Conservation (phyloP, 2,329 filamentous ascomycete species). For the Fonsecaea pugnacius region DNA sequence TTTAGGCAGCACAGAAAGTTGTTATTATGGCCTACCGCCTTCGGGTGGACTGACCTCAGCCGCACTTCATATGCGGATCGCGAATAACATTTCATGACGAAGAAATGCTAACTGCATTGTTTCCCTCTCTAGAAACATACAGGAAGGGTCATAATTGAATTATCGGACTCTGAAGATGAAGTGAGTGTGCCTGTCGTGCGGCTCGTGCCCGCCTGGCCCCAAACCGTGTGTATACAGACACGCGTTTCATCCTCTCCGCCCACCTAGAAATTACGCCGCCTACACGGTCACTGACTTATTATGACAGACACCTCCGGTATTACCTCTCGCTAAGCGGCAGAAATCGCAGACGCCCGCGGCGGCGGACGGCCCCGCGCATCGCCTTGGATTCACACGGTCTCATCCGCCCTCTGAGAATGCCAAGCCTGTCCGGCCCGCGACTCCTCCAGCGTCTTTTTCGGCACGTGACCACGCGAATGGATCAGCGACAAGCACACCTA, state of each 20-base stretch:
- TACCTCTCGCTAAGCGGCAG: conserved; percentile 18
- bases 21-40: background rate
- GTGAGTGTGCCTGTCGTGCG: background rate
- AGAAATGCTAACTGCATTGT: background rate
- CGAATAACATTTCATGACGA: background rate
- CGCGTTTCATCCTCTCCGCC: background rate
- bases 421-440: background rate
- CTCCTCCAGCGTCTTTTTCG: background rate
- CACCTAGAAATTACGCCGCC: background rate
- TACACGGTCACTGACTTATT: background rate
- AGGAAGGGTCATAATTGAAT: background rate
- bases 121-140: background rate
- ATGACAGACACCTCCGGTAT: background rate
- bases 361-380: background rate
- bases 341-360: conserved; percentile 19
- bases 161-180: conserved; percentile 8
- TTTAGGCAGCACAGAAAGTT: background rate
- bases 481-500: background rate
- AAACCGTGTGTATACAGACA: background rate
- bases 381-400: background rate
- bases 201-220: background rate
- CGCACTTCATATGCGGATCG: background rate
- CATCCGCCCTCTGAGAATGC: background rate
- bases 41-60: background rate
- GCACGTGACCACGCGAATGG: background rate